These are phyloP conservation scores for Saccharomycopsis sp. DNA, from an alignment of 805 yeast genomes.

Conservation along the genomic window DNA sequence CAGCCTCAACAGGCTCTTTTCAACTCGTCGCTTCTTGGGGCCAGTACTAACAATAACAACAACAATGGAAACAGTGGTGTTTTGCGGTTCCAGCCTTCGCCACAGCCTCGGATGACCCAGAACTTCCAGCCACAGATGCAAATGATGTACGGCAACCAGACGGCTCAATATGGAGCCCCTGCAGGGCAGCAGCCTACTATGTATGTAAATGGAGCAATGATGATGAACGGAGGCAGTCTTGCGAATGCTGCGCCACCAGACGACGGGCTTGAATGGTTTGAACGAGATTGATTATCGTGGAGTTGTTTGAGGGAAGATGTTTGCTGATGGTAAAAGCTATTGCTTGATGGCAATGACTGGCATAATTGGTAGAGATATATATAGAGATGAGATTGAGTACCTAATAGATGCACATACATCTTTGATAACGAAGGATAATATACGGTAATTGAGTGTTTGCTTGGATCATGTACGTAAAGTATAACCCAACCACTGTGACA, in stretches of 20 bases:
- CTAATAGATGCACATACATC: too few relatives aligned
- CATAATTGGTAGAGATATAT: too few relatives aligned
- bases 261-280: constrained; percentile 21
- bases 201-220: not conserved
- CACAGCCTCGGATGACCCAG: not conserved
- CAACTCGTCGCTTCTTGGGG: not conserved
- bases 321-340: too few relatives aligned
- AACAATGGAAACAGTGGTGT: not conserved
- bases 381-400: too few relatives aligned
- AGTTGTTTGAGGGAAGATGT: too few relatives aligned
- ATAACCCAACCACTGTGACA: too few relatives aligned
- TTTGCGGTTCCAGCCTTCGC: not conserved
- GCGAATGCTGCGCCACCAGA: constrained; percentile 7
- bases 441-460: not conserved
- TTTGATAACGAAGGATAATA: not conserved
- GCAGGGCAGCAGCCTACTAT: not conserved
- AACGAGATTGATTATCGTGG: constrained; percentile 10
- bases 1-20: not conserved
- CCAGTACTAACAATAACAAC: not conserved
- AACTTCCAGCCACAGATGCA: not conserved
- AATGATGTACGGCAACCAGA: not conserved
- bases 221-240: not conserved
- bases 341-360: too few relatives aligned
- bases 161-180: not conserved
- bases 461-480: too few relatives aligned